Evolutionary conservation across 108 stramenopile species (phyloP), one percentile per base, ranked within the genome.

Genomic region (Nannochloropsis gaditana): DNA sequence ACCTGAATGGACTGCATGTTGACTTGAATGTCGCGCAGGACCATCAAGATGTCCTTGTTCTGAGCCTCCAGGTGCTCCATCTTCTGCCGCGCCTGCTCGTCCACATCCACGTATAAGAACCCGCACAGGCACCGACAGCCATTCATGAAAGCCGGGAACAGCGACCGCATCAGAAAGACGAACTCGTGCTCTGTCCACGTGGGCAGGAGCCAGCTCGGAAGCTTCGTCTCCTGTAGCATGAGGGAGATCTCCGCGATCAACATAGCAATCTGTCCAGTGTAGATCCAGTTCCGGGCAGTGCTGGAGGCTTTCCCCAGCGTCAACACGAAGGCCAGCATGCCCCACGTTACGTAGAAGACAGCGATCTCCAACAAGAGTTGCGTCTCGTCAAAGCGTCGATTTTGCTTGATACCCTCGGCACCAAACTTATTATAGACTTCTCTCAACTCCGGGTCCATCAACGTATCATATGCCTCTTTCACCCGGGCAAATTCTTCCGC

Each of bases 61-160:
- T 96, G 95, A 85, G 96, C 95, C 86, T 95, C 93, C 83, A 97
- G 91, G 9, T 95, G 95, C 87, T 95, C 73, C 44, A 97, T 86
- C 21, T 96, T 92, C 87, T 93, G 92, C 82, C 96, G 90, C 45
- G 93, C 91, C 90, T 96, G 95, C 44, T 91, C 94, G 84, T 97
- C 97, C 80, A 96, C 84, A 90, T 98, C 97, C 41, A 98, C 96
- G 88, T 93, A 97, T 80, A 97, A 89, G 88, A 92, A 96, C 19
- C 93, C 89, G 42, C 96, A 94, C 83, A 98, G 87, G 42, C 96
- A 97, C 79, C 98, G 94, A 90, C 96, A 97, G 21, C 96, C 98
- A 93, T 98, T 96, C 95, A 98, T 96, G 87, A 93, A 98, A 9
- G 98, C 96, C 9, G 98, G 96, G 86, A 97, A 98, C n/a, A 98